phyloP scores from a whole-genome alignment of 305 asterid species.

The Plantago coronopus region DNA sequence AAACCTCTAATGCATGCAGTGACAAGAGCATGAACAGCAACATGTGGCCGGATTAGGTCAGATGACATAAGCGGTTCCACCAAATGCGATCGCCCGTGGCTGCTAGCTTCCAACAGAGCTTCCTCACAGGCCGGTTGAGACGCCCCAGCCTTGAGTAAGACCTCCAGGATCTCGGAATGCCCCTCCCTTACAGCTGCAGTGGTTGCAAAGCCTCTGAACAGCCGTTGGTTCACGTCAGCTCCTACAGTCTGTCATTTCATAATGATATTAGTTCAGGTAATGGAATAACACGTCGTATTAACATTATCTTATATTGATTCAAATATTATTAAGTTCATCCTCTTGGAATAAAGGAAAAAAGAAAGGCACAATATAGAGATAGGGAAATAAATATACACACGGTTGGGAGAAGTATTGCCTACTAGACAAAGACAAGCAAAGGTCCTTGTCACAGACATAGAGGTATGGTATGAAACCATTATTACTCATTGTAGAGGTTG shows the following conservation, averaged over 20 bases:
- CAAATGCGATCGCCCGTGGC: conserved; percentile 51
- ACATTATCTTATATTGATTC: too few relatives aligned
- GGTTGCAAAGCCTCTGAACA: conserved; percentile 60
- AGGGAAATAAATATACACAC: not conserved
- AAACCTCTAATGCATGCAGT: conserved; percentile 79
- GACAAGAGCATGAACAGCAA: conserved; percentile 69
- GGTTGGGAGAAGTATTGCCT: conserved; percentile 1
- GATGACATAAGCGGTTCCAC: conserved; percentile 63
- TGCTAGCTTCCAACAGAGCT: conserved; percentile 72
- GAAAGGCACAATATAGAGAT: not conserved
- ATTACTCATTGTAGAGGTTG: conserved; percentile 15
- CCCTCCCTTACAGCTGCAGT: conserved; percentile 84
- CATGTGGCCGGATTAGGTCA: conserved; percentile 72
- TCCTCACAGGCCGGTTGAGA: conserved; percentile 85
- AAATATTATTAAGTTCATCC: too few relatives aligned
- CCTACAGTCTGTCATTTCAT: conserved; percentile 49
- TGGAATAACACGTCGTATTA: not conserved
- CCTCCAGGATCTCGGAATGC: conserved; percentile 53
- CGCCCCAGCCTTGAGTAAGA: conserved; percentile 72
- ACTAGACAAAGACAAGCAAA: conserved; percentile 16
- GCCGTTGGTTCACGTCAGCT: conserved; percentile 66
- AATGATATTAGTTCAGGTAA: not conserved
- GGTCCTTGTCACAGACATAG: conserved; percentile 20
- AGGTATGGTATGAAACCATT: conserved; percentile 20
- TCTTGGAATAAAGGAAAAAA: not conserved